Percentiles rank a stretch among this genome's conserved stretches.
Conservation (phyloP, 2,329 filamentous ascomycete genomes). For the Aureobasidium pullulans region DNA sequence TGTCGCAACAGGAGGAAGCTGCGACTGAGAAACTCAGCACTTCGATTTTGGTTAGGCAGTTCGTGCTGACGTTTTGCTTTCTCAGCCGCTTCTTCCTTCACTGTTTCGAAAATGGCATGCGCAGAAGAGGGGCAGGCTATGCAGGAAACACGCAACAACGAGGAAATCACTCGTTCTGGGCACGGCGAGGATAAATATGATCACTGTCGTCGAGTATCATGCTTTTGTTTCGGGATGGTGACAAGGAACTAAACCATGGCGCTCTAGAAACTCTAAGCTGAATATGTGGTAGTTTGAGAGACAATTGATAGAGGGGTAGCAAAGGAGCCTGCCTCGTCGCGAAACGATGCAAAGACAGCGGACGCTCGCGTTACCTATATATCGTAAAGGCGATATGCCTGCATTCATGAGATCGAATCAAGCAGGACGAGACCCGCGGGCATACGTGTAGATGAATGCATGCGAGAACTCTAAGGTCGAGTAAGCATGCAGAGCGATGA, state of each 20-base stretch:
- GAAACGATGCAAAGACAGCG: background rate
- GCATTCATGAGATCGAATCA: background rate
- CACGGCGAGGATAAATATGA: background rate
- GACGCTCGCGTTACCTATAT: background rate
- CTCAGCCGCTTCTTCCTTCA: background rate
- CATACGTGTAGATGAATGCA: constrained; percentile 9
- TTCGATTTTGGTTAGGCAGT: background rate
- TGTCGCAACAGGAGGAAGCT: background rate
- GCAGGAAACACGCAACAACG: background rate
- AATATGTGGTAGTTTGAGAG: background rate
- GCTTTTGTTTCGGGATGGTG: background rate
- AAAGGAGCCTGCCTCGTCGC: background rate
- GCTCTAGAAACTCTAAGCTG: background rate
- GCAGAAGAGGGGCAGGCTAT: background rate
- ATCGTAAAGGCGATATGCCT: background rate
- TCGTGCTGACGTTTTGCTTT: background rate
- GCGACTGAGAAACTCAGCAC: background rate
- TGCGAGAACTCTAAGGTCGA: constrained; percentile 8
- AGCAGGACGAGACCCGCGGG: background rate
- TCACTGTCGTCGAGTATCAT: background rate
- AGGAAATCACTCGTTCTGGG: background rate
- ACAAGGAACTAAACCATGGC: background rate
- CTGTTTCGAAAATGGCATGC: background rate
- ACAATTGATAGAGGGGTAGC: background rate
- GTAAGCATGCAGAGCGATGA: constrained; percentile 12